Evolutionary conservation across 768 basidiomycete species (phyloP).

Genomic region (Rubroboletus pulcherrimus): DNA sequence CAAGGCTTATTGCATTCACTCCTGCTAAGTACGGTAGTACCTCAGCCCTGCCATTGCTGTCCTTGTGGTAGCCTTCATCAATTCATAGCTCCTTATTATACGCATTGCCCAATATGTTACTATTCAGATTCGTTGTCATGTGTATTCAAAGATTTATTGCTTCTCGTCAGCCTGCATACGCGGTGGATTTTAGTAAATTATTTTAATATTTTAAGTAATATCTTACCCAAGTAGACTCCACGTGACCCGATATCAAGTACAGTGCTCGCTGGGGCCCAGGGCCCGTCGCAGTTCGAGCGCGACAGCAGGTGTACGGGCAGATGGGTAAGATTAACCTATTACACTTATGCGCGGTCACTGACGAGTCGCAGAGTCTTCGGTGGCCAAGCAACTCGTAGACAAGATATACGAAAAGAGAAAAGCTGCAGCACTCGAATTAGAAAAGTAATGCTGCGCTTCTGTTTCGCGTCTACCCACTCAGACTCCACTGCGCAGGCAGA

Average conservation of each 20-base stretch:
- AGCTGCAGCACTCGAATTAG: conserved; percentile 90
- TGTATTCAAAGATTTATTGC: too few species aligned
- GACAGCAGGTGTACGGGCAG: not conserved
- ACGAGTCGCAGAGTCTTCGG: conserved; percentile 53
- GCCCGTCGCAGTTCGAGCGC: not conserved
- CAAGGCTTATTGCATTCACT: too few species aligned
- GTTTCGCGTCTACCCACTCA: conserved; percentile 5
- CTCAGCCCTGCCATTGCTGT: too few species aligned
- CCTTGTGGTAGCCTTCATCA: too few species aligned
- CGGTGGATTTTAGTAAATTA: too few species aligned
- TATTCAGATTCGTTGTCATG: too few species aligned
- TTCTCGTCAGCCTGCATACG: too few species aligned
- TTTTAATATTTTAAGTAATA: not conserved
- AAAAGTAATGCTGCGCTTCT: conserved; percentile 58
- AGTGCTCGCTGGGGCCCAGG: too few species aligned
- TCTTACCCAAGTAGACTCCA: not conserved
- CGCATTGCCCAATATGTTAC: too few species aligned
- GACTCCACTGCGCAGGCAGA: conserved; percentile 49
- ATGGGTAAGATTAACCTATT: conserved; percentile 17
- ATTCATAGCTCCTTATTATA: too few species aligned
- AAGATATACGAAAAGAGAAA: conserved; percentile 97
- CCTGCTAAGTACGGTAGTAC: too few species aligned
- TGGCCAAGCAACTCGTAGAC: conserved; percentile 80
- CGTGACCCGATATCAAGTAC: conserved; percentile 5
- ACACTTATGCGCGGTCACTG: not conserved